phyloP scores from a whole-genome alignment of 139 green algal species.

The Trebouxia sp. region DNA sequence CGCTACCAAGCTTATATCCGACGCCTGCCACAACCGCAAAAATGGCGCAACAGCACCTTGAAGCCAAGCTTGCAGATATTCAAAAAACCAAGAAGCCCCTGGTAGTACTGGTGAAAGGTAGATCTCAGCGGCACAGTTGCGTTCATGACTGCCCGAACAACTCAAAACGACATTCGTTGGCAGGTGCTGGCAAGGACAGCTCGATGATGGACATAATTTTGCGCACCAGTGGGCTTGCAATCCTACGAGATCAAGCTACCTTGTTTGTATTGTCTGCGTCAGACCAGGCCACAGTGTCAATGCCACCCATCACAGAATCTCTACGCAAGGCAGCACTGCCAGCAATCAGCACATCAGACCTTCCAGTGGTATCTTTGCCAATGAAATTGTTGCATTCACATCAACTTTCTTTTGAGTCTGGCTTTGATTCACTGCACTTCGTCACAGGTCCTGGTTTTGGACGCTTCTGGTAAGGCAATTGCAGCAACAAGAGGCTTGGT shows the following conservation, averaged over 20 bases:
- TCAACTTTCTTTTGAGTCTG: too few relatives aligned
- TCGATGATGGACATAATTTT: slow-evolving; percentile 35
- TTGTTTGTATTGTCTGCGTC: neutral
- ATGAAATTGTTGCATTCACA: too few relatives aligned
- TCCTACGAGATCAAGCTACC: neutral
- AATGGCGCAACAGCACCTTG: neutral
- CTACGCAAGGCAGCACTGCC: neutral
- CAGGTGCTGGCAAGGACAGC: slow-evolving; percentile 24
- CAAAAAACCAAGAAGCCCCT: slow-evolving; percentile 15
- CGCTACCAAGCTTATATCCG: neutral
- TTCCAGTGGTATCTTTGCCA: slow-evolving; percentile 15
- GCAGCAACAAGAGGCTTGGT: neutral
- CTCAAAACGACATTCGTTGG: too few relatives aligned
- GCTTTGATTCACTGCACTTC: too few relatives aligned
- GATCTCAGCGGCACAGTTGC: too few relatives aligned
- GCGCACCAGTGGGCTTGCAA: slow-evolving; percentile 15
- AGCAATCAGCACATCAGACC: neutral
- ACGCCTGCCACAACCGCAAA: neutral
- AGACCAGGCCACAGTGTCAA: neutral
- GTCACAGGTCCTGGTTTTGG: slow-evolving; percentile 31
- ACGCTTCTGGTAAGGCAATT: slow-evolving; percentile 1
- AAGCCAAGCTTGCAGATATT: slow-evolving; percentile 30
- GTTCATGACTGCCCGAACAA: too few relatives aligned
- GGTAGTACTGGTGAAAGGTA: slow-evolving; percentile 34
- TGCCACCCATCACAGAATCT: neutral